These are phyloP conservation scores for Prunella vulgaris DNA, from an alignment of 257 asterid species.

Conservation along the genomic window DNA sequence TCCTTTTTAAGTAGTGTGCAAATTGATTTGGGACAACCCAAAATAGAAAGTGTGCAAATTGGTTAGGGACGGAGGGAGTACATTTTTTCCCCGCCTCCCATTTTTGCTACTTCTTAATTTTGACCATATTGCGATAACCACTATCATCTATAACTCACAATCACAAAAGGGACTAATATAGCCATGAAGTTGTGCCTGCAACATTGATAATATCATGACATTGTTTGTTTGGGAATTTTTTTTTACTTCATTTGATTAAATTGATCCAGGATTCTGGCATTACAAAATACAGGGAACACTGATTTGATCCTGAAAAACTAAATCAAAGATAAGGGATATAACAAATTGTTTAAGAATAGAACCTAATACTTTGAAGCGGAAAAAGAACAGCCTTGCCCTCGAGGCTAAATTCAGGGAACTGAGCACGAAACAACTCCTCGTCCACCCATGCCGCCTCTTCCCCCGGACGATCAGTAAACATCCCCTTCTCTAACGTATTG, in stretches of 20 bases:
- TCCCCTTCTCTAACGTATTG: no score
- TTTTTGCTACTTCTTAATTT: neutral
- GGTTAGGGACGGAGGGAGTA: no score
- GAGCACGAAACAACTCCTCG: no score
- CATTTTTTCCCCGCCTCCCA: no score
- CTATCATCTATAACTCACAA: constrained; percentile 9
- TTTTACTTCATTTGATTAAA: neutral
- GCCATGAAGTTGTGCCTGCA: neutral
- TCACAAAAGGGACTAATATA: neutral
- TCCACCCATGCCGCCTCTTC: no score
- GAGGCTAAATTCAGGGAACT: no score
- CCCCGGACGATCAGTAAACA: no score
- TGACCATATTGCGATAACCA: constrained; percentile 1
- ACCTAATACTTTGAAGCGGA: constrained; percentile 84
- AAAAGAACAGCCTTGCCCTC: no score
- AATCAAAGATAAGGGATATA: neutral
- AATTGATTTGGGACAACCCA: no score
- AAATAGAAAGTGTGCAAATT: no score
- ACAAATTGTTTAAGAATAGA: constrained; percentile 7
- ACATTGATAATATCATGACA: neutral
- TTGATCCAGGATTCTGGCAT: neutral
- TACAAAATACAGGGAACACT: constrained; percentile 5
- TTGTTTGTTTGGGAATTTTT: neutral
- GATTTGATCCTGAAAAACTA: constrained; percentile 12
- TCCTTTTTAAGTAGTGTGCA: no score